Conservation (phyloP, 495 filamentous ascomycete species). For the Corynascus novoguineensis region DNA sequence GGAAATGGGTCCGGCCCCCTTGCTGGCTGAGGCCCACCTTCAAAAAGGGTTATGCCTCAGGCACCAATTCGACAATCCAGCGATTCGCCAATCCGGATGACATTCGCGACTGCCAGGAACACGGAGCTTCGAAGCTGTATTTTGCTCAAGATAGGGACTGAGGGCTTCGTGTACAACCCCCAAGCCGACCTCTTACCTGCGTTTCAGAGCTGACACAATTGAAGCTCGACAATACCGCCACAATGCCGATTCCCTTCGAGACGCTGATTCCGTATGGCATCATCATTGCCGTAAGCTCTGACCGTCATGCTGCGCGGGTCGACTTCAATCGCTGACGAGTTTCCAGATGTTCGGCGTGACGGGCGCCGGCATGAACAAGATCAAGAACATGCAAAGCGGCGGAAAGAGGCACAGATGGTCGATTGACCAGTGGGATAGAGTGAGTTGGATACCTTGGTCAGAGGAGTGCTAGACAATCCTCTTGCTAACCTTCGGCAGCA, state of each 20-base stretch:
- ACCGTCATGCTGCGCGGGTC: slow-evolving; percentile 15
- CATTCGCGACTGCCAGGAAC: slow-evolving; percentile 3
- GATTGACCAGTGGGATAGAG: slow-evolving; percentile 88
- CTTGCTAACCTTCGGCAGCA: slow-evolving; percentile 52
- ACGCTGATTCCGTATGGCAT: slow-evolving; percentile 90
- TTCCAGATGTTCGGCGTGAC: slow-evolving; percentile 84
- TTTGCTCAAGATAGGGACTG: slow-evolving; percentile 13
- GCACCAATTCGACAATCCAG: slow-evolving; percentile 8
- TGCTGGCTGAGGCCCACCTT: too few species aligned
- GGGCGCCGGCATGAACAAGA: slow-evolving; percentile 66
- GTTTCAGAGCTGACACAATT: slow-evolving; percentile 14
- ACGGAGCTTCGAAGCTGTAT: slow-evolving; percentile 17
- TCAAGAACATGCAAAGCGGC: slow-evolving; percentile 77
- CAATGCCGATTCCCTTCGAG: slow-evolving; percentile 95
- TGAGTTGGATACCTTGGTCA: slow-evolving; percentile 50
- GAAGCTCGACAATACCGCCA: slow-evolving; percentile 31
- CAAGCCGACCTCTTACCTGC: not conserved
- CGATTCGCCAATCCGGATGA: slow-evolving; percentile 19
- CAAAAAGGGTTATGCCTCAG: slow-evolving; percentile 15
- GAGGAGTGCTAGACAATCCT: not conserved
- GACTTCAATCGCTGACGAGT: slow-evolving; percentile 26
- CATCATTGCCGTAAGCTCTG: slow-evolving; percentile 67
- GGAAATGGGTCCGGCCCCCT: too few species aligned
- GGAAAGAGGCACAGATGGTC: slow-evolving; percentile 80
- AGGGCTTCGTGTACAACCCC: slow-evolving; percentile 24